A percentile compares a stretch with the other conserved stretches of the same genome.
These are phyloP conservation scores for Salvia hispanica DNA, from an alignment of 257 asterid species.

Conservation along the genomic window DNA sequence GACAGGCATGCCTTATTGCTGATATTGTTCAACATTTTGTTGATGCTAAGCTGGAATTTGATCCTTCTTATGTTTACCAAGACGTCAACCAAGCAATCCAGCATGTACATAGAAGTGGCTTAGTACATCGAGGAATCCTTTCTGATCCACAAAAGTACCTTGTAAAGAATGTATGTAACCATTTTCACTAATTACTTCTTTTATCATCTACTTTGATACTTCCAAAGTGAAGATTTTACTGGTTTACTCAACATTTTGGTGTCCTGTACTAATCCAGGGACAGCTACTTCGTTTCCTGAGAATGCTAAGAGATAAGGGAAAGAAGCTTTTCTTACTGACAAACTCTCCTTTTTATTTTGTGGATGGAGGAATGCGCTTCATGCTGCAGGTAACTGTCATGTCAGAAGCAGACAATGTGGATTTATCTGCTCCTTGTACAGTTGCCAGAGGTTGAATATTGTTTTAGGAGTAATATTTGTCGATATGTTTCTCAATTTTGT, in stretches of 20 bases:
- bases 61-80: slow-evolving; percentile 82
- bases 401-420: slow-evolving; percentile 5
- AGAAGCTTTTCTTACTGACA: slow-evolving; percentile 89
- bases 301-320: slow-evolving; percentile 83
- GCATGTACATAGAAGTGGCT: slow-evolving; percentile 88
- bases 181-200: slow-evolving; percentile 8
- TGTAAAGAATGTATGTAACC: slow-evolving; percentile 71
- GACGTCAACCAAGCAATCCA: slow-evolving; percentile 91
- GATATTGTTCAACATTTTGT: slow-evolving; percentile 95
- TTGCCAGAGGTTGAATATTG: background rate
- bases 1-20: slow-evolving; percentile 94
- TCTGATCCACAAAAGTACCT: slow-evolving; percentile 82
- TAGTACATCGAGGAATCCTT: slow-evolving; percentile 83
- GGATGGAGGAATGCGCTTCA: slow-evolving; percentile 94
- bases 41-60: slow-evolving; percentile 94
- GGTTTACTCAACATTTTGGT: slow-evolving; percentile 26
- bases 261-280: slow-evolving; percentile 51
- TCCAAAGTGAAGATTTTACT: slow-evolving; percentile 17
- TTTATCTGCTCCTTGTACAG: slow-evolving; percentile 23
- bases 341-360: slow-evolving; percentile 94
- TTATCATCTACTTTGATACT: background rate
- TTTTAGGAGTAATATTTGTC: background rate
- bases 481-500: slow-evolving; percentile 10
- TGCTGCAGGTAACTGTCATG: slow-evolving; percentile 70
- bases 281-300: slow-evolving; percentile 71